Conservation (phyloP, 805 yeast genomes). For the Metschnikowia matae region DNA sequence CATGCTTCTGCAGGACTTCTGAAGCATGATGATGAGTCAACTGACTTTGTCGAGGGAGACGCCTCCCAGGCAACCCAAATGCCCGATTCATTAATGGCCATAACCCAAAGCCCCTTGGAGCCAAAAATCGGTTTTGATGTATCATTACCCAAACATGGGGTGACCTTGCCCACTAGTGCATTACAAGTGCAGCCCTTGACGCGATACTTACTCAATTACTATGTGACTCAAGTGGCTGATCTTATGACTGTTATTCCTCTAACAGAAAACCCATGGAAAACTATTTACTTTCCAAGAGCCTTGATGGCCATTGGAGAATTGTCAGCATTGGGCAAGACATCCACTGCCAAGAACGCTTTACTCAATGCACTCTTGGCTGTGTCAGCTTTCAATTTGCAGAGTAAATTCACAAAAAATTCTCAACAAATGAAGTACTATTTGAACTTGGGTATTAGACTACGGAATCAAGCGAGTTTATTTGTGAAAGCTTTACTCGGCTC, state of each 20-base stretch:
- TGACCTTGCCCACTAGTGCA: slow-evolving; percentile 53
- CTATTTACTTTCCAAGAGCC: slow-evolving; percentile 81
- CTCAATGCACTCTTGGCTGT: slow-evolving; percentile 78
- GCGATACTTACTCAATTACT: slow-evolving; percentile 66
- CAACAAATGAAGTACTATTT: slow-evolving; percentile 64
- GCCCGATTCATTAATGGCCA: slow-evolving; percentile 54
- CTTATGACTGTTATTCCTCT: slow-evolving; percentile 67
- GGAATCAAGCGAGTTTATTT: slow-evolving; percentile 71
- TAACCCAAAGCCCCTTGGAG: slow-evolving; percentile 35
- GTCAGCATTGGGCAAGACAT: slow-evolving; percentile 66
- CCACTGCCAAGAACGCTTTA: slow-evolving; percentile 72
- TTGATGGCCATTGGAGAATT: slow-evolving; percentile 78
- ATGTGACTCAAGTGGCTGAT: slow-evolving; percentile 73
- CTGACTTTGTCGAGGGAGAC: slow-evolving; percentile 36
- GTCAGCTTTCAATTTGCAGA: slow-evolving; percentile 74
- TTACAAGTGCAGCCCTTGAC: slow-evolving; percentile 66
- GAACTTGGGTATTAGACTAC: slow-evolving; percentile 66
- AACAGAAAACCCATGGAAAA: slow-evolving; percentile 83
- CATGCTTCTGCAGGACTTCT: slow-evolving; percentile 33
- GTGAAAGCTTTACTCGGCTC: slow-evolving; percentile 51
- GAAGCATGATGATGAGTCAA: slow-evolving; percentile 25
- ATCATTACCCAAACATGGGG: slow-evolving; percentile 24
- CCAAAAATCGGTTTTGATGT: slow-evolving; percentile 44
- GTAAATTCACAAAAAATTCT: slow-evolving; percentile 64
- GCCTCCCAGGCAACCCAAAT: slow-evolving; percentile 35